phyloP scores from a whole-genome alignment of 78 protist genomes.

The Blattamonas nauphoetae region DNA sequence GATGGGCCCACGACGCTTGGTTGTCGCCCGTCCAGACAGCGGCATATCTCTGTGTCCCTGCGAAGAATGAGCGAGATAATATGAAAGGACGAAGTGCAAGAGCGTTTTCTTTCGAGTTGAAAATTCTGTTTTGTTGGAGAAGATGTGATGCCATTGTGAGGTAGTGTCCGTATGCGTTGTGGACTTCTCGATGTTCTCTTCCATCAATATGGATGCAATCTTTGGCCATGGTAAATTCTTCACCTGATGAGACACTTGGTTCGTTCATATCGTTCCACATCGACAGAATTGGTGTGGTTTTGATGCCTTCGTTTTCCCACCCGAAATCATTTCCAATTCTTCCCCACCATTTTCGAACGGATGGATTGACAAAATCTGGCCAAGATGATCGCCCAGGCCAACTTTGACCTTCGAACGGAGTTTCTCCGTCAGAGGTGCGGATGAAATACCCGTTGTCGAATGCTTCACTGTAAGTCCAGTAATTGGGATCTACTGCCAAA shows the following conservation, averaged over 20 bases:
- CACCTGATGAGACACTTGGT: conserved; percentile 93
- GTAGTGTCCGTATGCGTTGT: conserved; percentile 86
- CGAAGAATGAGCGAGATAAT: conserved; percentile 87
- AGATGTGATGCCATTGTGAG: conserved; percentile 42
- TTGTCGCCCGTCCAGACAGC: conserved; percentile 99
- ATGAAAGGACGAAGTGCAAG: conserved; percentile 80
- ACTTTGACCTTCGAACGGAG: conserved; percentile 85
- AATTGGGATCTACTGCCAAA: conserved; percentile 67
- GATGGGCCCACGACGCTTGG: conserved; percentile 82
- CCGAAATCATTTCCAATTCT: too few relatives aligned
- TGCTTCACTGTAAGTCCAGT: conserved; percentile 74
- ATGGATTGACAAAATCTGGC: conserved; percentile 70
- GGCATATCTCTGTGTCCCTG: conserved; percentile 85
- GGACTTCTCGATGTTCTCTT: conserved; percentile 83
- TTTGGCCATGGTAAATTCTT: conserved; percentile 88
- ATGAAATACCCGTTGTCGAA: neutral
- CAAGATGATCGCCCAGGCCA: conserved; percentile 89
- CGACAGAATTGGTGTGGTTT: conserved; percentile 51
- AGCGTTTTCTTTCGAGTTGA: neutral
- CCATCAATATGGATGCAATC: conserved; percentile 60
- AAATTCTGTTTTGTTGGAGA: conserved; percentile 1
- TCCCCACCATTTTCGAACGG: conserved; percentile 81
- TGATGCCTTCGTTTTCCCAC: neutral
- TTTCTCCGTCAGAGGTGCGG: conserved; percentile 27
- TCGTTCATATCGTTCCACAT: conserved; percentile 99